These are phyloP conservation scores for Coemansia javaensis DNA, from an alignment of 192 early-diverging fungal species.

Conservation along the genomic window DNA sequence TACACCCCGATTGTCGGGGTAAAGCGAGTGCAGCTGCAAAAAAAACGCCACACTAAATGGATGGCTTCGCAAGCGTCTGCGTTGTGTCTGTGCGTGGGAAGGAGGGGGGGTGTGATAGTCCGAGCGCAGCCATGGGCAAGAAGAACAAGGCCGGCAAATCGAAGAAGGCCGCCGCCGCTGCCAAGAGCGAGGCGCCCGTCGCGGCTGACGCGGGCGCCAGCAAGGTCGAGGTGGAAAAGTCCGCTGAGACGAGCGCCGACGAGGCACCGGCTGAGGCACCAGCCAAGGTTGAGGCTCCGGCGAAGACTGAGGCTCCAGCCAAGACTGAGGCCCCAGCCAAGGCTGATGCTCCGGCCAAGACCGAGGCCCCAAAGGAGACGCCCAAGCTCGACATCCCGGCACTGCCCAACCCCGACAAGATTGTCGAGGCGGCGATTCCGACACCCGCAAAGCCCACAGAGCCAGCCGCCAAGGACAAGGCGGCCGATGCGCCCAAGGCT, in stretches of 20 bases:
- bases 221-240: no score
- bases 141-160: conserved; percentile 27
- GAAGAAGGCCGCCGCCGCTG: conserved; percentile 14
- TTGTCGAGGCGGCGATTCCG: conserved; percentile 13
- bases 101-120: no score
- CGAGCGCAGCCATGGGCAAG: conserved; percentile 18
- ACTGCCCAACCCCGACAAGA: conserved; percentile 12
- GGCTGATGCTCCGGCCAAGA: conserved; percentile 1
- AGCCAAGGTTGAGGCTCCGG: conserved; percentile 4
- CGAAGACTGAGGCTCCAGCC: no score
- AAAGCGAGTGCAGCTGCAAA: no score
- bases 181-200: background rate
- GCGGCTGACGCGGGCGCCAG: no score
- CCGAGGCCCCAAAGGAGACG: conserved; percentile 2
- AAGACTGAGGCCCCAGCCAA: conserved; percentile 6
- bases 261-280: no score
- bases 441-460: conserved; percentile 10
- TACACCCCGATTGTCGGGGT: no score
- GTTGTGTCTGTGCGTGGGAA: no score
- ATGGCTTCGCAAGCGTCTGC: no score
- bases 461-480: conserved; percentile 8
- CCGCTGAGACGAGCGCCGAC: no score
- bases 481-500: background rate
- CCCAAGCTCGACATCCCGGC: conserved; percentile 5
- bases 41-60: no score